phyloP scores from a whole-genome alignment of 441 rosid species.

The Pelargonium myrrhifolium region DNA sequence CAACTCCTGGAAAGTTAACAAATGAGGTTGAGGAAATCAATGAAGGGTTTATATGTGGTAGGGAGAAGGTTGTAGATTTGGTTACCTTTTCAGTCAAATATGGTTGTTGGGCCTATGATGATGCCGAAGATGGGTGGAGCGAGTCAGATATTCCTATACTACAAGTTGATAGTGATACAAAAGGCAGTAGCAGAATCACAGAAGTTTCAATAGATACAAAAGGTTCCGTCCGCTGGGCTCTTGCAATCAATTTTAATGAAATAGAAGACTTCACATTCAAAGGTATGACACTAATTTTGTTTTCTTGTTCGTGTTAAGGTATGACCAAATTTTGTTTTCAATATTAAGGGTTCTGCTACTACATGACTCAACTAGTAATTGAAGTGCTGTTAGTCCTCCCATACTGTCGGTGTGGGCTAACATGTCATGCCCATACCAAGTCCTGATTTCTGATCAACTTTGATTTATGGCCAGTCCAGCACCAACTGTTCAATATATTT shows the following conservation, averaged over 20 bases:
- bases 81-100: constrained; percentile 66
- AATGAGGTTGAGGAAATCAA: constrained; percentile 57
- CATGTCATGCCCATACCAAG: no score
- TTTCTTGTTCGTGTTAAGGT: not conserved
- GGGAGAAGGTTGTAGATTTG: constrained; percentile 59
- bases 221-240: constrained; percentile 72
- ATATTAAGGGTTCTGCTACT: no score
- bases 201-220: constrained; percentile 53
- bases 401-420: no score
- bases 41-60: constrained; percentile 71
- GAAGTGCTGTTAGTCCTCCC: no score
- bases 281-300: constrained; percentile 26
- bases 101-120: constrained; percentile 60
- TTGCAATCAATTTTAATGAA: constrained; percentile 65
- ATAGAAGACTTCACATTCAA: constrained; percentile 62
- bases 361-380: no score
- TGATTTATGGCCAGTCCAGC: no score
- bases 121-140: constrained; percentile 61
- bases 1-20: constrained; percentile 77
- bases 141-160: constrained; percentile 52
- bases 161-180: constrained; percentile 37
- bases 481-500: no score
- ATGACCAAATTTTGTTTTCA: no score
- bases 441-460: no score
- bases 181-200: constrained; percentile 34